These are phyloP conservation scores for Colletotrichum aenigma DNA, from an alignment of 2,329 filamentous ascomycete species.

Conservation along the genomic window DNA sequence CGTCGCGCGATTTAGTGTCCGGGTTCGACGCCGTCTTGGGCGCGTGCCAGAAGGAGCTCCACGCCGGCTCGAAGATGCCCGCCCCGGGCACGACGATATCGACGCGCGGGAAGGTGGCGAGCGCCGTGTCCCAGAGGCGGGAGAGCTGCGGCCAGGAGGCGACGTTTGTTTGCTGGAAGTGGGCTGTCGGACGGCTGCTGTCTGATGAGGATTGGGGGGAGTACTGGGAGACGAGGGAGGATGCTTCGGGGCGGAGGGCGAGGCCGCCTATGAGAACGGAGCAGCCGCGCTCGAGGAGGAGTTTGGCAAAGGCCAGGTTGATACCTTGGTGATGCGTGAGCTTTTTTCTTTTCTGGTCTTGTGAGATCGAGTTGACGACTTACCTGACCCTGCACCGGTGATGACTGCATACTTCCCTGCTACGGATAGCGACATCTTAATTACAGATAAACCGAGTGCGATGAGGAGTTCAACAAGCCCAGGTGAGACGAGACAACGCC, in stretches of 20 bases:
- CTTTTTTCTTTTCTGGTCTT: background rate
- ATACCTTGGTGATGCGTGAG: constrained; percentile 34
- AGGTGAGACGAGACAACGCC: background rate
- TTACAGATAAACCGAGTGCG: background rate
- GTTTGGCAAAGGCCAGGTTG: constrained; percentile 36
- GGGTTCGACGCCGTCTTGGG: constrained; percentile 32
- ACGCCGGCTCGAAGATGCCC: constrained; percentile 40
- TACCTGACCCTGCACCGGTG: constrained; percentile 28
- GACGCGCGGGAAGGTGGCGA: constrained; percentile 30
- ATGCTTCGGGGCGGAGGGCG: constrained; percentile 36
- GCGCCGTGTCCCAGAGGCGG: constrained; percentile 30
- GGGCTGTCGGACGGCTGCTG: constrained; percentile 25
- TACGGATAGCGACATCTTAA: constrained; percentile 24
- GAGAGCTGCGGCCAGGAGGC: constrained; percentile 38
- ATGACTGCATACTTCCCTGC: constrained; percentile 28
- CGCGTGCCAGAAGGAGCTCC: constrained; percentile 39
- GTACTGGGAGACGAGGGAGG: constrained; percentile 33
- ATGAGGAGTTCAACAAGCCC: background rate
- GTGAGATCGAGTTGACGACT: background rate
- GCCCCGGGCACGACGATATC: constrained; percentile 43
- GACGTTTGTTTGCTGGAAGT: constrained; percentile 41
- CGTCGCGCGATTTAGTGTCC: constrained; percentile 28
- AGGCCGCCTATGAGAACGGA: constrained; percentile 43
- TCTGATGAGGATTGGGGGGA: constrained; percentile 23
- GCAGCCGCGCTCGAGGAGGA: constrained; percentile 37